phyloP scores from a whole-genome alignment of 129 eudicot species.

The Calendula officinalis region DNA sequence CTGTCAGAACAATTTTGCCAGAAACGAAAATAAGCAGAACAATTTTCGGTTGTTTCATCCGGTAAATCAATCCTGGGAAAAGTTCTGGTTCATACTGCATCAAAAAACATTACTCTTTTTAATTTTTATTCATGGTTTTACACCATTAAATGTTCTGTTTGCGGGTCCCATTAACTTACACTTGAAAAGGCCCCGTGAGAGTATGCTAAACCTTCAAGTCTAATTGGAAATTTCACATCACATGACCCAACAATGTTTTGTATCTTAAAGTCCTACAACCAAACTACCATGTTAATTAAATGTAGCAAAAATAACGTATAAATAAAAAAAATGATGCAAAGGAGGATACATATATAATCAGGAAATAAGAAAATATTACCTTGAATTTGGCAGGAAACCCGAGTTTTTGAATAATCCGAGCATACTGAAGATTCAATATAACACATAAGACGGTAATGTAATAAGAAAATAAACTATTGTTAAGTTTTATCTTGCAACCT shows the following conservation, averaged over 20 bases:
- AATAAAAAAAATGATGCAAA: too few species aligned
- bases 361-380: conserved; percentile 32
- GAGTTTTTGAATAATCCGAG: conserved; percentile 87
- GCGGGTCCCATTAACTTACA: conserved; percentile 38
- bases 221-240: conserved; percentile 89
- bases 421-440: conserved; percentile 47
- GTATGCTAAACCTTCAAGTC: conserved; percentile 86
- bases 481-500: neutral
- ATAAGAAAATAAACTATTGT: neutral
- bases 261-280: conserved; percentile 75
- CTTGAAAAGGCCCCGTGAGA: conserved; percentile 91
- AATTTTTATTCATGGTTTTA: neutral
- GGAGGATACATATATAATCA: neutral
- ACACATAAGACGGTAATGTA: neutral
- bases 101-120: conserved; percentile 1
- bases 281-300: neutral
- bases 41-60: conserved; percentile 91
- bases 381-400: conserved; percentile 81
- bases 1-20: conserved; percentile 88
- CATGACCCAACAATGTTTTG: conserved; percentile 95
- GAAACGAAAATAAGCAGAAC: conserved; percentile 87
- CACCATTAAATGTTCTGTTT: neutral
- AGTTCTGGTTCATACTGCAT: conserved; percentile 92
- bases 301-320: neutral
- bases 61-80: conserved; percentile 85